phyloP scores from a whole-genome alignment of 768 basidiomycete species.

The Astraeus odoratus region DNA sequence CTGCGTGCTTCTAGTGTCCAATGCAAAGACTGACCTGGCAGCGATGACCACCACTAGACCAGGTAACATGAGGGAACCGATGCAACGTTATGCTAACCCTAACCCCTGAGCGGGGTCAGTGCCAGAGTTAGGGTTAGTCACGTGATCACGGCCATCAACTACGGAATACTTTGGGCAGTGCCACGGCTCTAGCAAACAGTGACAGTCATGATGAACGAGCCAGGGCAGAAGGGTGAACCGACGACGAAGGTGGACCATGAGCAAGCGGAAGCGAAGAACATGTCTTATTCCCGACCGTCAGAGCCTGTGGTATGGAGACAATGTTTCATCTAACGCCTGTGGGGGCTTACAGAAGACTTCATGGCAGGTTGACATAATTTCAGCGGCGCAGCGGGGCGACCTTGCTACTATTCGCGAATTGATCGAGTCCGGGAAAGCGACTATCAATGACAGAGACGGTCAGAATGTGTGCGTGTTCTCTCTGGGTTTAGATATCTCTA shows the following conservation, averaged over 20 bases:
- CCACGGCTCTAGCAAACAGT: constrained; percentile 12
- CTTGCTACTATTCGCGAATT: constrained; percentile 55
- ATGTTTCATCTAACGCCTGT: background rate
- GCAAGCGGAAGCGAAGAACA: constrained; percentile 23
- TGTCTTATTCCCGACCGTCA: constrained; percentile 16
- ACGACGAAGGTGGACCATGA: constrained; percentile 22
- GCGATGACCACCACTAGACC: constrained; percentile 6
- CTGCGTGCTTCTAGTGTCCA: background rate
- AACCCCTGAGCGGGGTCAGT: constrained; percentile 25
- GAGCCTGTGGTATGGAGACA: constrained; percentile 17
- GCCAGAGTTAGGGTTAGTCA: constrained; percentile 6
- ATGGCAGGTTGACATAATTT: constrained; percentile 69
- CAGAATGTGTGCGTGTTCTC: constrained; percentile 59
- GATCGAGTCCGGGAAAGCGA: constrained; percentile 63
- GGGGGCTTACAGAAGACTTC: constrained; percentile 3
- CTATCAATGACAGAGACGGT: constrained; percentile 72
- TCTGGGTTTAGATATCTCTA: background rate
- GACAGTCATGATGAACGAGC: constrained; percentile 25
- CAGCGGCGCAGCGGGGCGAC: constrained; percentile 86
- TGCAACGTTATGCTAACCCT: constrained; percentile 18
- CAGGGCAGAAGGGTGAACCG: constrained; percentile 20
- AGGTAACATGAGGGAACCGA: constrained; percentile 6
- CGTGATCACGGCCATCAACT: constrained; percentile 5
- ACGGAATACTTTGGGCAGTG: constrained; percentile 2
- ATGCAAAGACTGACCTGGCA: constrained; percentile 12